Evolutionary conservation across 2,329 filamentous ascomycete genomes (phyloP), one percentile per base, ranked within the genome.

Genomic region (Lecanicillium sp.): DNA sequence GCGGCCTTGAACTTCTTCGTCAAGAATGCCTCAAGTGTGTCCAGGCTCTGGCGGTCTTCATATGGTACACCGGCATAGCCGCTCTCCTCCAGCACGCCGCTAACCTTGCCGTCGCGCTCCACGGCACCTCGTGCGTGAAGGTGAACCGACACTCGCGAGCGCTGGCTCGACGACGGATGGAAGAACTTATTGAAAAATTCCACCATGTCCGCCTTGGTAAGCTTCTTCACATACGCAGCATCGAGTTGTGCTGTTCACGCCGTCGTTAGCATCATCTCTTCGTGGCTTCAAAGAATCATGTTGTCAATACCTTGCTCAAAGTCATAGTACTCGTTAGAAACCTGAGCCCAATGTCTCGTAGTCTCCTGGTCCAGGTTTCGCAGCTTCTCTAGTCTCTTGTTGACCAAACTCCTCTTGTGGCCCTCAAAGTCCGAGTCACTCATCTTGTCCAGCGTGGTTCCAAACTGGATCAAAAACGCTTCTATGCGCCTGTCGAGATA

Each of bases 291-390:
- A 37, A 22, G 3, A 4, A 17, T 17, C 19, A n/a, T 22, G 18
- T 25, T 12, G 12, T 2, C 68, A 77, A 60, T 70, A 88, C 90
- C 78, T 56, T 84, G 79, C 53, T 87, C 74, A 60, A 97, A 98
- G 60, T 96, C 88, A 58, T 89, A 94, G 49, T 83, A 86, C 56
- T 96, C 89, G 37, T 74, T 84, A 36, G 78, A 76, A 49, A 98
- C 87, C 53, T 96, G 87, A 36, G 71, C 72, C 89, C 87, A 95
- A 56, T 94, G 82, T 32, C 87, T 75, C 40, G 71, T 74, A 5
- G 81, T 87, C 64, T 98, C 92, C 47, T 90, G 84, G 43, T 81
- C 77, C 33, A 98, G 67, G 49, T 96, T 97, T 71, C 95, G 95
- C 50, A 94, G 61, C 61, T 94, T 95, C 64, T 97, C 89, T 17